Percentiles rank a stretch among this genome's conserved stretches.
Evolutionary conservation across 768 basidiomycete genomes (phyloP).

Genomic region (Rhodocollybia butyracea): DNA sequence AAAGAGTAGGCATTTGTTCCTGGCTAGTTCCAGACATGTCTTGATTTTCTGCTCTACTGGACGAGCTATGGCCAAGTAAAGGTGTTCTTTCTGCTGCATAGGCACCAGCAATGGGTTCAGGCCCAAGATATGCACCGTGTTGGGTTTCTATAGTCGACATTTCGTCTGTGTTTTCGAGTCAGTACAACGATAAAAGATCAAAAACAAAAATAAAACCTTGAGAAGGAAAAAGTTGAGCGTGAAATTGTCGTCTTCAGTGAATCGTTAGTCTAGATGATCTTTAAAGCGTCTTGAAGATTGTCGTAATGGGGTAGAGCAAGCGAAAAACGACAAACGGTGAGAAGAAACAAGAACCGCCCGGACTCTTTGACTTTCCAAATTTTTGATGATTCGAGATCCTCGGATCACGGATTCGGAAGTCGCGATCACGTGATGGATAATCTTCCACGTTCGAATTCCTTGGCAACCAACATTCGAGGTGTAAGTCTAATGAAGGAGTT

Average conservation of each 20-base stretch:
- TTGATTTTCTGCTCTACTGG: not conserved
- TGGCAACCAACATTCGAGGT: too few species aligned
- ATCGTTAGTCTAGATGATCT: not conserved
- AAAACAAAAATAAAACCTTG: not conserved
- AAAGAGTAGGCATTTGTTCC: not conserved
- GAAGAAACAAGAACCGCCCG: not conserved
- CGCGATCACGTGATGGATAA: too few species aligned
- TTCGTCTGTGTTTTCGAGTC: not conserved
- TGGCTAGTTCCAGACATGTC: not conserved
- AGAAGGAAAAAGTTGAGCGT: not conserved
- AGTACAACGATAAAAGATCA: not conserved
- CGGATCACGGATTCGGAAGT: too few species aligned
- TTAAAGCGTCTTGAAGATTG: not conserved
- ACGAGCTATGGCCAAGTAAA: not conserved
- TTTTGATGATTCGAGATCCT: too few species aligned
- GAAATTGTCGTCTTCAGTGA: not conserved
- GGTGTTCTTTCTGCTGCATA: constrained; percentile 3
- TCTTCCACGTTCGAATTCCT: too few species aligned
- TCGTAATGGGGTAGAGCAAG: not conserved
- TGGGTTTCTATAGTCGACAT: constrained; percentile 5
- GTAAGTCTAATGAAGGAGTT: too few species aligned
- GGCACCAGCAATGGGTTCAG: not conserved
- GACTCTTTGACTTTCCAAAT: not conserved
- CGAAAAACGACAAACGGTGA: not conserved
- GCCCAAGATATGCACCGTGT: not conserved